Conservation (phyloP, 1,284 basidiomycete species). For the Trametes pubescens region DNA sequence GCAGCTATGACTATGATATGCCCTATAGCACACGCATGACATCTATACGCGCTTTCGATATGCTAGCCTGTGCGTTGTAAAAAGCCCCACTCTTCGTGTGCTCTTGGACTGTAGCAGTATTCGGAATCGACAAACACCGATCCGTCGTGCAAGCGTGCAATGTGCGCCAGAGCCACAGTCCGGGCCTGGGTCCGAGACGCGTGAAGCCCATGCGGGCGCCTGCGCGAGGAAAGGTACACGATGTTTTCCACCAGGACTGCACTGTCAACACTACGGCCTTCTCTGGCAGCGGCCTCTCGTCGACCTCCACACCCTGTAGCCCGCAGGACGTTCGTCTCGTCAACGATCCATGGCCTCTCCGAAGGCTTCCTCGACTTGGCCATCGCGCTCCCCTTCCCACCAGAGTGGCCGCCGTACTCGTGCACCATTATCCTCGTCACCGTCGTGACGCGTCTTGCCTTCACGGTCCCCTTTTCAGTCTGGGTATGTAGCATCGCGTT, state of each 20-base stretch:
- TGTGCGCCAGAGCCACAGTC: neutral
- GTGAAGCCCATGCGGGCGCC: constrained; percentile 13
- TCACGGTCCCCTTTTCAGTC: constrained; percentile 79
- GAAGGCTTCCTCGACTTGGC: constrained; percentile 70
- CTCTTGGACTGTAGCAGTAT: neutral
- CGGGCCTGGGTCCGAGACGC: neutral
- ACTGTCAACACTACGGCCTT: constrained; percentile 26
- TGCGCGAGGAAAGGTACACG: constrained; percentile 11
- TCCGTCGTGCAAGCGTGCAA: neutral
- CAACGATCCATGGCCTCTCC: constrained; percentile 50
- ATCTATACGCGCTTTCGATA: constrained; percentile 35
- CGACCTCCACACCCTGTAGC: constrained; percentile 15
- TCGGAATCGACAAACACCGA: no score
- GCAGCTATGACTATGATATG: constrained; percentile 43
- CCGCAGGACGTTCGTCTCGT: constrained; percentile 45
- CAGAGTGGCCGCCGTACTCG: constrained; percentile 73
- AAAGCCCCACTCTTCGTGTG: constrained; percentile 11
- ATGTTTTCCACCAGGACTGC: constrained; percentile 34
- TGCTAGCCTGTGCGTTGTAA: constrained; percentile 33
- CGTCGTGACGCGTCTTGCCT: constrained; percentile 65
- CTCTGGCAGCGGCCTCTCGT: constrained; percentile 15
- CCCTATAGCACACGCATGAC: constrained; percentile 42
- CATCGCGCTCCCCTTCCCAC: constrained; percentile 71
- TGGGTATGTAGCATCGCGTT: constrained; percentile 67
- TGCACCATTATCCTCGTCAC: constrained; percentile 82